phyloP scores from a whole-genome alignment of 768 basidiomycete species.

The Serendipita sp. region DNA sequence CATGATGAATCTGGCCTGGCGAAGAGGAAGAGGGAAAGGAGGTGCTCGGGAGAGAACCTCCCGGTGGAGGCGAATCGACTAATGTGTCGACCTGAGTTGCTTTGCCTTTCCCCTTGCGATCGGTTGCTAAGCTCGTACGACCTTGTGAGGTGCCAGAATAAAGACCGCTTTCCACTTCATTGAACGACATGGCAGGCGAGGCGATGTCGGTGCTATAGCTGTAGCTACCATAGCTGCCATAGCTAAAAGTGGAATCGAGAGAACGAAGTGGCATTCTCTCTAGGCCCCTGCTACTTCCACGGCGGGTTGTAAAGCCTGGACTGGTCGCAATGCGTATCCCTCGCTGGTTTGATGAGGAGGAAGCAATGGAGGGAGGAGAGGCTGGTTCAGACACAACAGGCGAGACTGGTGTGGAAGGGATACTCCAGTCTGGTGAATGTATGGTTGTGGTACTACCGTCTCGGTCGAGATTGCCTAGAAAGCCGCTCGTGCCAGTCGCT shows the following conservation, averaged over 20 bases:
- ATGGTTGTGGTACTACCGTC: neutral
- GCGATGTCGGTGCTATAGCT: neutral
- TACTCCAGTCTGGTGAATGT: too few relatives aligned
- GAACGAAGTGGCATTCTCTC: neutral
- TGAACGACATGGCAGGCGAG: neutral
- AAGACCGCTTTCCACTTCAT: neutral
- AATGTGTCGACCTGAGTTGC: neutral
- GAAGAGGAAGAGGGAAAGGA: neutral
- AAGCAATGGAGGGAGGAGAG: neutral
- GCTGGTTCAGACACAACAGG: neutral
- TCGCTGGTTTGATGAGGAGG: neutral
- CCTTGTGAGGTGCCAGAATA: neutral
- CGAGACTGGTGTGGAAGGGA: neutral
- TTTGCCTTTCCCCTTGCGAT: constrained; percentile 3
- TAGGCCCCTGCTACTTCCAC: neutral
- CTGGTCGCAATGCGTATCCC: neutral
- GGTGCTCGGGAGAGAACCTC: neutral
- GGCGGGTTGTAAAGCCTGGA: neutral
- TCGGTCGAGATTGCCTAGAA: neutral
- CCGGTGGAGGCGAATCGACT: neutral
- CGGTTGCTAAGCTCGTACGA: neutral
- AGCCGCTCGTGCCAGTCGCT: neutral
- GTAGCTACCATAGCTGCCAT: neutral
- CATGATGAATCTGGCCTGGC: neutral
- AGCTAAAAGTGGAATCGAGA: neutral